Conservation (phyloP, 2,329 filamentous ascomycete genomes). For the Balansia obtecta region DNA sequence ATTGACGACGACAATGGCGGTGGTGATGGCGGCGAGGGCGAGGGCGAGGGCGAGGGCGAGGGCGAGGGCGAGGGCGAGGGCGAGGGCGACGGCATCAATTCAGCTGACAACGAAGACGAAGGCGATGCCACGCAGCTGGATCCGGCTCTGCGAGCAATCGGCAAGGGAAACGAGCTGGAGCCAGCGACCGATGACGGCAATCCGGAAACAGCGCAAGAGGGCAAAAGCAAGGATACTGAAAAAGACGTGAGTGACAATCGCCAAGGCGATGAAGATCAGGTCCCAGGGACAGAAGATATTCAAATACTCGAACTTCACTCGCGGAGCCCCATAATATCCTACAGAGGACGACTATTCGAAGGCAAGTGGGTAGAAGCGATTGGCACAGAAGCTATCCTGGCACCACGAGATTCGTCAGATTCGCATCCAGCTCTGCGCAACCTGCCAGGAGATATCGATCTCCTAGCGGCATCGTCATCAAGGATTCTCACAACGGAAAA, state of each 20-base stretch:
- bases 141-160: constrained; percentile 3
- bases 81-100: constrained; percentile 7
- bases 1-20: constrained; percentile 9
- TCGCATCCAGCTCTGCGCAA: constrained; percentile 30
- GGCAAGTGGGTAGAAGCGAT: constrained; percentile 74
- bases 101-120: constrained; percentile 1
- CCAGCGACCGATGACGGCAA: constrained; percentile 5
- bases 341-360: constrained; percentile 64
- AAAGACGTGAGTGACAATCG: background rate
- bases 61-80: too few relatives aligned
- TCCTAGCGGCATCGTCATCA: constrained; percentile 55
- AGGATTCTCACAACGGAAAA: constrained; percentile 44
- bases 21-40: constrained; percentile 9
- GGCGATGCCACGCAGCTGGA: constrained; percentile 6
- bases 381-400: constrained; percentile 73
- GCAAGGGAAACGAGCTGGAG: constrained; percentile 5
- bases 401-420: constrained; percentile 23
- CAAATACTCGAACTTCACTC: constrained; percentile 80
- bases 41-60: too few relatives aligned
- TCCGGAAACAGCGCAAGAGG: constrained; percentile 1
- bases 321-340: constrained; percentile 63
- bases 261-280: constrained; percentile 6
- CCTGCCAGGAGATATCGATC: constrained; percentile 44
- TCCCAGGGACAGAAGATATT: constrained; percentile 30
- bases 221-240: background rate